These are phyloP conservation scores for Rhodofomes roseus DNA, from an alignment of 1,284 basidiomycete species.

Conservation along the genomic window DNA sequence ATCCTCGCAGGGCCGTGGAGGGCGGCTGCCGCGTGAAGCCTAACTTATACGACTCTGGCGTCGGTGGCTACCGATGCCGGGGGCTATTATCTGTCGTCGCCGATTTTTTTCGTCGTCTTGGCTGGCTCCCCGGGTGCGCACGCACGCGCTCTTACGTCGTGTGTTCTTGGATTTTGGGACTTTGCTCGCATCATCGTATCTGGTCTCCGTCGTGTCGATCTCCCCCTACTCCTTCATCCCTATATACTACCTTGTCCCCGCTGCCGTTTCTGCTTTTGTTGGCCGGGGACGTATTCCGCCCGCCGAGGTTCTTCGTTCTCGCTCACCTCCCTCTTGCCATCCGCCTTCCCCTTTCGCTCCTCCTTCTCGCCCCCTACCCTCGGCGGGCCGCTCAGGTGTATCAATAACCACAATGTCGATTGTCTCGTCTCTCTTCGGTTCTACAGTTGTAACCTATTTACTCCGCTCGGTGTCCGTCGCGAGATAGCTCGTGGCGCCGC, in stretches of 20 bases:
- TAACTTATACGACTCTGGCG: conserved; percentile 34
- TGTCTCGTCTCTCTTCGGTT: conserved; percentile 13
- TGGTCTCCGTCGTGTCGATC: conserved; percentile 12
- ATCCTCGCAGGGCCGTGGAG: conserved; percentile 16
- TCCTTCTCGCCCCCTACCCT: conserved; percentile 8
- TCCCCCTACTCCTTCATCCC: conserved; percentile 15
- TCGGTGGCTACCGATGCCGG: conserved; percentile 23
- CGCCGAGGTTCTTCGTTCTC: conserved; percentile 11
- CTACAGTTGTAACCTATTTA: conserved; percentile 25
- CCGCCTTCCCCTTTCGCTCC: conserved; percentile 6
- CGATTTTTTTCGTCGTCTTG: conserved; percentile 17
- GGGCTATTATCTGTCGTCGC: conserved; percentile 30
- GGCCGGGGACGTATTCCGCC: conserved; percentile 11
- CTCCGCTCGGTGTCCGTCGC: conserved; percentile 12
- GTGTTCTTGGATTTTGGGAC: conserved; percentile 45
- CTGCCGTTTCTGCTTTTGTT: conserved; percentile 14
- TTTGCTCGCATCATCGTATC: conserved; percentile 25
- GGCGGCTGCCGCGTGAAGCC: conserved; percentile 29
- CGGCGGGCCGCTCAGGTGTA: conserved; percentile 30
- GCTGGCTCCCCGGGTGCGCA: conserved; percentile 18
- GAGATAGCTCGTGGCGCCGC: neutral
- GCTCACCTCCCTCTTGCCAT: conserved; percentile 11
- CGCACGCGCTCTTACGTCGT: conserved; percentile 19
- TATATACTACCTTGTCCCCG: conserved; percentile 5
- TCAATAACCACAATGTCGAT: conserved; percentile 27